Evolutionary conservation across 768 basidiomycete species (phyloP).

Genomic region (Trametes cubensis): DNA sequence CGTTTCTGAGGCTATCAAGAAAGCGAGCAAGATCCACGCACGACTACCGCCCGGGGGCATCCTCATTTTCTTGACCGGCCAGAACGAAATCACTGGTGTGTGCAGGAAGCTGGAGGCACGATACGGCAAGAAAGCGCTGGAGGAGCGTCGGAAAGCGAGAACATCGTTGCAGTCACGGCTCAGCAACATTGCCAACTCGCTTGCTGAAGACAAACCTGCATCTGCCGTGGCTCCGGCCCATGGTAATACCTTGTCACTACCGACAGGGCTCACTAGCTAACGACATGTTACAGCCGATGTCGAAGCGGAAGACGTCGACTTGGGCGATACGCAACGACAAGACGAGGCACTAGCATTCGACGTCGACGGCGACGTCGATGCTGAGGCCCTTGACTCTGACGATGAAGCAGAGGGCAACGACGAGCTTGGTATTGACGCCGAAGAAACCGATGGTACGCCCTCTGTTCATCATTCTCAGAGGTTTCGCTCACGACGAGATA

Average conservation of each 20-base stretch:
- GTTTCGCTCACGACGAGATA: slow-evolving; percentile 34
- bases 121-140: slow-evolving; percentile 69
- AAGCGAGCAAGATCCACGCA: slow-evolving; percentile 89
- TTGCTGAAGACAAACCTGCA: slow-evolving; percentile 10
- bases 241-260: slow-evolving; percentile 39
- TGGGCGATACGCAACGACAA: slow-evolving; percentile 46
- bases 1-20: slow-evolving; percentile 86
- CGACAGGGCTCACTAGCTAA: neutral
- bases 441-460: slow-evolving; percentile 64
- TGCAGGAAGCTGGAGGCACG: slow-evolving; percentile 79
- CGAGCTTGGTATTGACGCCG: slow-evolving; percentile 60
- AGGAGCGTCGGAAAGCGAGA: slow-evolving; percentile 48
- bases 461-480: neutral
- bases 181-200: slow-evolving; percentile 7
- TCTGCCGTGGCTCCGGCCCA: slow-evolving; percentile 46
- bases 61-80: slow-evolving; percentile 92
- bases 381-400: slow-evolving; percentile 76
- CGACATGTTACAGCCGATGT: slow-evolving; percentile 56
- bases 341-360: slow-evolving; percentile 65
- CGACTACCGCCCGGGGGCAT: slow-evolving; percentile 92
- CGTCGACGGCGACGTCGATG: slow-evolving; percentile 69
- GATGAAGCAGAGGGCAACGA: slow-evolving; percentile 61
- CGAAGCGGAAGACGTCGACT: slow-evolving; percentile 80
- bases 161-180: slow-evolving; percentile 19
- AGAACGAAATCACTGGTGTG: slow-evolving; percentile 89